phyloP scores from a whole-genome alignment of 176 grass and related monocot species.

The Tillandsia leiboldiana region DNA sequence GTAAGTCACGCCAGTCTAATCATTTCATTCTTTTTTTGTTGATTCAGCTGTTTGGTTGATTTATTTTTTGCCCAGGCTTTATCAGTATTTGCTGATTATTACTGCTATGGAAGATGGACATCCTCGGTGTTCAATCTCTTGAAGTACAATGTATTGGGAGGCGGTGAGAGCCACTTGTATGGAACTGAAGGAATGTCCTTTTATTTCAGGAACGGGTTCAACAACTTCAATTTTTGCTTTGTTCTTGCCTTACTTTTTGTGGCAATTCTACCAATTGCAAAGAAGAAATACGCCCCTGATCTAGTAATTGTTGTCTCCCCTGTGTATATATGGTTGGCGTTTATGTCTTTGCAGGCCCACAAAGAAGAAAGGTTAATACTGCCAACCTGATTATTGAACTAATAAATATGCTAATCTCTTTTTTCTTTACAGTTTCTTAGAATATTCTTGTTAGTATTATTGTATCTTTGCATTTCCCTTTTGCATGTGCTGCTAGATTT shows the following conservation, averaged over 20 bases:
- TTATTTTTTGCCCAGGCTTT: conserved; percentile 48
- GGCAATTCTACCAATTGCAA: conserved; percentile 46
- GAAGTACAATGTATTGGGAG: conserved; percentile 83
- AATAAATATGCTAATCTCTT: not conserved
- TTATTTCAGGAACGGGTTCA: conserved; percentile 91
- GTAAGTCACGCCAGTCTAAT: conserved; percentile 40
- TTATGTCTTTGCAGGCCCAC: conserved; percentile 92
- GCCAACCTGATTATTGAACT: not conserved
- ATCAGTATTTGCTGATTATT: conserved; percentile 59
- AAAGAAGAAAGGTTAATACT: conserved; percentile 88
- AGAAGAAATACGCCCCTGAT: conserved; percentile 77
- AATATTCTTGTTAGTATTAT: not conserved
- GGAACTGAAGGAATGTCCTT: conserved; percentile 72
- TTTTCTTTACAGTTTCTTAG: not conserved
- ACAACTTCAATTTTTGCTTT: conserved; percentile 95
- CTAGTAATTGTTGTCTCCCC: conserved; percentile 74
- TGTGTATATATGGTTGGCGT: conserved; percentile 88
- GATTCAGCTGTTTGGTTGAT: not conserved
- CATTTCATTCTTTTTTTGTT: conserved; percentile 7
- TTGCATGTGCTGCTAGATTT: too few species aligned
- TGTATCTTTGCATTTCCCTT: not conserved
- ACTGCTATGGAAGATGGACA: conserved; percentile 68
- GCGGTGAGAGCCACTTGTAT: conserved; percentile 87
- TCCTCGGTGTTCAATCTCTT: conserved; percentile 92
- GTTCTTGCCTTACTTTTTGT: conserved; percentile 67